Conservation (phyloP, 2,329 filamentous ascomycete species). For the Phoma herbarum region DNA sequence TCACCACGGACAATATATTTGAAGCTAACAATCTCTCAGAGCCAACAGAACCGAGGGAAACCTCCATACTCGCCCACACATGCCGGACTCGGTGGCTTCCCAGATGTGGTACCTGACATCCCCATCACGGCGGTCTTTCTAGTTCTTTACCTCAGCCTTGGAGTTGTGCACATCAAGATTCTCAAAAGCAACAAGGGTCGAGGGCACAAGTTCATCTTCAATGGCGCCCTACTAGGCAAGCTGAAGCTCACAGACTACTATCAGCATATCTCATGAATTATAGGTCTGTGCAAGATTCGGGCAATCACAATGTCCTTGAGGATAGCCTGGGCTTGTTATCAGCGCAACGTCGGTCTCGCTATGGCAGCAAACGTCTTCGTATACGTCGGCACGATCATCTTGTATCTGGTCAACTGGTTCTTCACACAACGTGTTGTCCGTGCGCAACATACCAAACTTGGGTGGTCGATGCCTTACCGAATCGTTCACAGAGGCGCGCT, state of each 20-base stretch:
- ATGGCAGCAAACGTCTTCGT: slow-evolving; percentile 74
- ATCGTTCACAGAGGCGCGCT: slow-evolving; percentile 60
- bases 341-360: slow-evolving; percentile 57
- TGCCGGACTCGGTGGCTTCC: slow-evolving; percentile 41
- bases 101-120: slow-evolving; percentile 50
- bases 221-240: slow-evolving; percentile 53
- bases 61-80: slow-evolving; percentile 44
- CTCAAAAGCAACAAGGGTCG: slow-evolving; percentile 51
- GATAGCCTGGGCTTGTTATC: slow-evolving; percentile 49
- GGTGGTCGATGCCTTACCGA: slow-evolving; percentile 69
- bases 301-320: slow-evolving; percentile 55
- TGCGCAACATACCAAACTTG: slow-evolving; percentile 73
- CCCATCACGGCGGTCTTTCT: slow-evolving; percentile 54
- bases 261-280: slow-evolving; percentile 18
- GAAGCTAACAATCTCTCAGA: slow-evolving; percentile 22
- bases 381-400: slow-evolving; percentile 76
- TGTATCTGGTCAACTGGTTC: slow-evolving; percentile 81
- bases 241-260: not conserved
- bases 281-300: slow-evolving; percentile 57
- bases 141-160: slow-evolving; percentile 52
- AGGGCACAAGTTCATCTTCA: slow-evolving; percentile 57
- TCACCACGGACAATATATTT: not conserved
- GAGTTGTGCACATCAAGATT: slow-evolving; percentile 53
- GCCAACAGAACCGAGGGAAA: slow-evolving; percentile 21
- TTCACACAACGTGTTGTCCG: slow-evolving; percentile 80